phyloP scores from a whole-genome alignment of 2,329 filamentous ascomycete species.

The Colletotrichum lupini region DNA sequence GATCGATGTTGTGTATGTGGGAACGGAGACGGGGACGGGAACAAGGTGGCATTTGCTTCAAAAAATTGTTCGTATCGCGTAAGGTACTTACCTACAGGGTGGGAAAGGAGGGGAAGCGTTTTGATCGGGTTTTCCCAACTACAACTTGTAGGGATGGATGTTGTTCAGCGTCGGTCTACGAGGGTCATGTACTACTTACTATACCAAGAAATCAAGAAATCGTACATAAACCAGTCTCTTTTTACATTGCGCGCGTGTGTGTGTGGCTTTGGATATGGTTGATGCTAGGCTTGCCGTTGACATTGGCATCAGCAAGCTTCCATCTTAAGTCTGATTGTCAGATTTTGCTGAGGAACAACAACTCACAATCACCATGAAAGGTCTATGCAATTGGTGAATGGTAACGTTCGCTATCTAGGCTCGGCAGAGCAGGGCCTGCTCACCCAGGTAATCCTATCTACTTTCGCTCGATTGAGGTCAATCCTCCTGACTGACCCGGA shows the following conservation, averaged over 20 bases:
- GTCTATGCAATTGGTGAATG: neutral
- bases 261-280: neutral
- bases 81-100: neutral
- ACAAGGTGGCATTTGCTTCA: neutral
- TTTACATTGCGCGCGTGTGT: neutral
- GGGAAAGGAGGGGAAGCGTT: neutral
- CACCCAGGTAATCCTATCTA: neutral
- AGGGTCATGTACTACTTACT: constrained; percentile 10
- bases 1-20: too few relatives aligned
- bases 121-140: neutral
- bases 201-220: constrained; percentile 1
- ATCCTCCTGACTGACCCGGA: constrained; percentile 11
- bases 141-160: neutral
- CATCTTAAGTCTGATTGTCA: neutral
- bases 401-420: constrained; percentile 26
- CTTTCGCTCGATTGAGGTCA: constrained; percentile 20
- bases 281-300: neutral
- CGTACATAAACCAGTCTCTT: neutral
- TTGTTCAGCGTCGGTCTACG: neutral
- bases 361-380: neutral
- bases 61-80: neutral
- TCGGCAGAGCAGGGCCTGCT: neutral
- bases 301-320: neutral
- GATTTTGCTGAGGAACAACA: neutral
- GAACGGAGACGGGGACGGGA: neutral